Base-by-base conservation (phyloP, 768 basidiomycete species). In the Naganishia randhawae region DNA sequence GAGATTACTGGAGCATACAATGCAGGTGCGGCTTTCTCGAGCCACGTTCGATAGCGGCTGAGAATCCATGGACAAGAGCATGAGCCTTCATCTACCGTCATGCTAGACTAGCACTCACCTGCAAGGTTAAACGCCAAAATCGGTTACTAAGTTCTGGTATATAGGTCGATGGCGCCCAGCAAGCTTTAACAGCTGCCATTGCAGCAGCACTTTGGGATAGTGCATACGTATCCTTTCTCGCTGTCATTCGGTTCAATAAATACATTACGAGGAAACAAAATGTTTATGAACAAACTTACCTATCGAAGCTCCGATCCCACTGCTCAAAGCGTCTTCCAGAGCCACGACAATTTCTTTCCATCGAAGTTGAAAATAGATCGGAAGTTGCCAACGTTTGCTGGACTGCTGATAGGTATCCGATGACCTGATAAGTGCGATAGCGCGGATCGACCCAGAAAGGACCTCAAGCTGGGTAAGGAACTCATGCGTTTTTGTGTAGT, bases 291-390 rank as follows among this genome's bases (percentile, higher is more conserved):
- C 2, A 29, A 19, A 42, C 57, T 1, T 22, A 61, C 67, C 37
- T 37, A 19, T 54, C 10, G 63, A 37, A 37, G 45, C 54, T 86
- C 87, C 84, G 76, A 81, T 81, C 31, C 79, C 17, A 53, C 54
- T 11, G 69, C 63, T 53, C 31, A 98, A 80, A 1, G 81, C 80
- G 14, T 88, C 87, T 80, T 99, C 96, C 17, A 96, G 81, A 57
- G 82, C 83, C 0, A 84, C 81, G 0, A 93, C 86, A 62, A 95
- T 90, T 75, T 96, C 95, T 80, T 96, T 96, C 92, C 94, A 95
- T 50, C 95, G 85, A 69, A 99, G 82, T 75, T 99, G 96, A 78
- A 95, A 98, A 77, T 98, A 98, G 10, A 98, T 89, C 1, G 92
- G 90, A 2, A 99, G 84, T 76, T 98, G 96, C 94, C 96, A 99